These are phyloP conservation scores for Laetiporus sulphureus DNA, from an alignment of 1,284 basidiomycete species.

Conservation along the genomic window DNA sequence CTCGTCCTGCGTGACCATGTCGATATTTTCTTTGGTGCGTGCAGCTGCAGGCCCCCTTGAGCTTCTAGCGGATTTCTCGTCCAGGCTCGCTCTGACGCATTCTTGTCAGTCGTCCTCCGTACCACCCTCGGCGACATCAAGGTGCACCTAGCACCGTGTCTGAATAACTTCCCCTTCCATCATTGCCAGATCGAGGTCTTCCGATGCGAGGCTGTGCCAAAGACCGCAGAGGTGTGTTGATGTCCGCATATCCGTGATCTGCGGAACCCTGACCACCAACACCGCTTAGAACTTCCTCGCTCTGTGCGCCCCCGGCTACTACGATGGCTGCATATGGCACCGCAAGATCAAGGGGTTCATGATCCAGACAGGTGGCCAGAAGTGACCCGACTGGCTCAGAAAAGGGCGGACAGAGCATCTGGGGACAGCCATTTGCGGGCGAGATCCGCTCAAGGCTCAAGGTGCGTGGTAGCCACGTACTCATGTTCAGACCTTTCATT, in stretches of 20 bases:
- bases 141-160: slow-evolving; percentile 38
- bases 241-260: slow-evolving; percentile 10
- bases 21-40: no score
- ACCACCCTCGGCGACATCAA: slow-evolving; percentile 94
- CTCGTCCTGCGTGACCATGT: no score
- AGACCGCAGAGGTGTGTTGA: slow-evolving; percentile 77
- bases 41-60: no score
- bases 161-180: slow-evolving; percentile 3
- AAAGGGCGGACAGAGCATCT: slow-evolving; percentile 83
- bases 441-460: slow-evolving; percentile 90
- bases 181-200: slow-evolving; percentile 92
- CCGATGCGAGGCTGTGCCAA: slow-evolving; percentile 93
- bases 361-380: no score
- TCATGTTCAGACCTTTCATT: no score
- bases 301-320: slow-evolving; percentile 88
- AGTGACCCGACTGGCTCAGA: slow-evolving; percentile 81
- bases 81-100: no score
- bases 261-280: slow-evolving; percentile 4
- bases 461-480: no score
- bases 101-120: slow-evolving; percentile 90
- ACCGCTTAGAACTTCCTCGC: slow-evolving; percentile 99
- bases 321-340: slow-evolving; percentile 86
- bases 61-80: no score
- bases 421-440: slow-evolving; percentile 84
- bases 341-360: slow-evolving; percentile 95